Base-by-base conservation (phyloP, 2,329 filamentous ascomycete genomes). In the Exutisphaerella laricina region DNA sequence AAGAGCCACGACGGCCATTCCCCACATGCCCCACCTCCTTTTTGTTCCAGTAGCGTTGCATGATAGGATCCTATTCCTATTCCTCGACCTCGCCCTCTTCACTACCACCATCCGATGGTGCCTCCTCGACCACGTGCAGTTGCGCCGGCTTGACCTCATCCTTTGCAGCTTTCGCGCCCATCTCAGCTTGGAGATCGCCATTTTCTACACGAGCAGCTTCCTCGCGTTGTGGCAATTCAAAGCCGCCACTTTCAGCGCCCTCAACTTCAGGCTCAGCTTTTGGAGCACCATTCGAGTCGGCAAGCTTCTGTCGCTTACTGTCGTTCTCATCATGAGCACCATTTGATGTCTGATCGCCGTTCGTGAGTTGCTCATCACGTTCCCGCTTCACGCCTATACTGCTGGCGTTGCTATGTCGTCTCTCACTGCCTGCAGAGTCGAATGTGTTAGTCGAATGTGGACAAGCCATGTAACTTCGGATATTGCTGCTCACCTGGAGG, bases 61-160 rank as follows among this genome's bases (percentile, higher is more conserved):
- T 8, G 34, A 5, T 38, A 14, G 4, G 23, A 36, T 4, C 17
- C 6, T 17, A 25, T 5, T 6, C 20, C 48, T 65, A 71, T 43
- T 69, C 69, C 56, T 70, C 68, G 42, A 72, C 54, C 48, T 72
- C 69, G 23, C 70, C 70, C 54, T 72, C 70, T 52, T 72, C 70
- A 41, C 68, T 71, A 7, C 62, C 58, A 22, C 57, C 56, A 6
- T 58, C 55, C 10, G 33, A 45, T 39, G 25, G 45, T 13, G 20
- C 41, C 41, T 28, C 31, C 17, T 26, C 35, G 26, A 30, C 48
- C 46, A 26, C 23, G 41, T 44, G 23, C 39, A 36, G 28, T 28
- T 39, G 30, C 32, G 33, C 17, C 7, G 45, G 26, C 29, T 47
- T 21, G 36, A 35, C 37, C 17, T 28, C 21, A 35, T 44, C 31